These are phyloP conservation scores for Moniliella sp. DNA, from an alignment of 1,284 basidiomycete genomes.

Conservation along the genomic window DNA sequence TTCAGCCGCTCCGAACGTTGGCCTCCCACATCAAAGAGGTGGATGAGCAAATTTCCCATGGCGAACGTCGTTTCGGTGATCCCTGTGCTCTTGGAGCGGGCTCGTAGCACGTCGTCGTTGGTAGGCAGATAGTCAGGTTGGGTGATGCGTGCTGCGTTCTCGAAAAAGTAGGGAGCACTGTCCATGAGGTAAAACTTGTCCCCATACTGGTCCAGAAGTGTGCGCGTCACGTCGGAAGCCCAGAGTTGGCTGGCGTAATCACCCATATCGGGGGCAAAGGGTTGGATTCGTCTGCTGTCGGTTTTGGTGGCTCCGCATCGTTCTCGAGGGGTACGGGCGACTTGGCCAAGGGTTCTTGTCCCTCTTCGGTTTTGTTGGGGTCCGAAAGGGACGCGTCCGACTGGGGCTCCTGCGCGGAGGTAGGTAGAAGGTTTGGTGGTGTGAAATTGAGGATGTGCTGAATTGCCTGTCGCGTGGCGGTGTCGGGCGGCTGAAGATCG, in stretches of 20 bases:
- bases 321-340: constrained; percentile 59
- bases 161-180: constrained; percentile 12
- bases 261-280: no score
- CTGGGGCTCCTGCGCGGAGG: constrained; percentile 65
- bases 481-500: constrained; percentile 45
- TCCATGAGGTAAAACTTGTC: no score
- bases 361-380: constrained; percentile 54
- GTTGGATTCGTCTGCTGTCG: no score
- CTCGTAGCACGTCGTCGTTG: constrained; percentile 14
- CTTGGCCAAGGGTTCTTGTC: constrained; percentile 70
- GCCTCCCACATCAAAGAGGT: constrained; percentile 17
- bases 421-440: constrained; percentile 56
- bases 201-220: no score
- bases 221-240: no score
- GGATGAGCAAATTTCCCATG: constrained; percentile 7
- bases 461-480: constrained; percentile 51
- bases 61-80: constrained; percentile 10
- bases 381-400: constrained; percentile 65
- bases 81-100: constrained; percentile 14
- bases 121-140: constrained; percentile 3
- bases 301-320: constrained; percentile 83
- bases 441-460: no score
- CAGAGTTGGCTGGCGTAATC: no score
- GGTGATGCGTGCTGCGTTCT: constrained; percentile 6
- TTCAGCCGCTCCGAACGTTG: constrained; percentile 6